Conservation (phyloP, 352 stramenopile genomes). For the Globisporangium perplexum region DNA sequence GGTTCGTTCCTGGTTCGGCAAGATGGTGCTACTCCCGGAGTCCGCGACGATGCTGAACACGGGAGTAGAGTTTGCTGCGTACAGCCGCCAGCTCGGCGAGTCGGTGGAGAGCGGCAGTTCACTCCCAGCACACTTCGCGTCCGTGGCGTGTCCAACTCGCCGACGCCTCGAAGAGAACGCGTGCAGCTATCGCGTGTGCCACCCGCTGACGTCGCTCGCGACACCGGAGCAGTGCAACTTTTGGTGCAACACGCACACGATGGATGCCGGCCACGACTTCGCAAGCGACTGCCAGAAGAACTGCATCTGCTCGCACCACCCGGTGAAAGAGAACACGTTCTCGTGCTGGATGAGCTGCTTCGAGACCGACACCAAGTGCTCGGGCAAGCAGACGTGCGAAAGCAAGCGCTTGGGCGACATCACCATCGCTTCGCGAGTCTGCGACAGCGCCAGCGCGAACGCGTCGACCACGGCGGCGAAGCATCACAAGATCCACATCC, state of each 20-base stretch:
- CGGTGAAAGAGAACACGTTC: constrained; percentile 17
- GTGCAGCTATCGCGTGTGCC: constrained; percentile 24
- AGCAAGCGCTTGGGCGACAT: not conserved
- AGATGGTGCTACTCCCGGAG: constrained; percentile 28
- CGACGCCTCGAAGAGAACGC: constrained; percentile 18
- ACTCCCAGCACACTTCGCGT: constrained; percentile 16
- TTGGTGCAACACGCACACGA: constrained; percentile 30
- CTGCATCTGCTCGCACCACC: constrained; percentile 24
- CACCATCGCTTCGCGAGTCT: constrained; percentile 1
- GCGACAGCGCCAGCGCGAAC: not conserved
- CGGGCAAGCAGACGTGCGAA: constrained; percentile 5
- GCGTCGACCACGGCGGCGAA: not conserved
- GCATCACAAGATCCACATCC: not conserved
- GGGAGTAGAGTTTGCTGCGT: constrained; percentile 23
- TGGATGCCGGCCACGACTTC: constrained; percentile 10
- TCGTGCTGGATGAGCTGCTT: constrained; percentile 42
- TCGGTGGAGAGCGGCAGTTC: constrained; percentile 5
- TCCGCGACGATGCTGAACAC: constrained; percentile 22
- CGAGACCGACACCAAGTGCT: constrained; percentile 8
- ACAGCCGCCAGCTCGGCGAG: constrained; percentile 10
- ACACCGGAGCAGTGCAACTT: constrained; percentile 22
- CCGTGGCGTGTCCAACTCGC: constrained; percentile 17
- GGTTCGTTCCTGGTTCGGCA: constrained; percentile 32
- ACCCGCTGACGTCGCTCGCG: constrained; percentile 16
- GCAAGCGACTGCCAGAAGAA: constrained; percentile 18